Evolutionary conservation across 352 stramenopile species (phyloP).

Genomic region (Phytophthora sp.): DNA sequence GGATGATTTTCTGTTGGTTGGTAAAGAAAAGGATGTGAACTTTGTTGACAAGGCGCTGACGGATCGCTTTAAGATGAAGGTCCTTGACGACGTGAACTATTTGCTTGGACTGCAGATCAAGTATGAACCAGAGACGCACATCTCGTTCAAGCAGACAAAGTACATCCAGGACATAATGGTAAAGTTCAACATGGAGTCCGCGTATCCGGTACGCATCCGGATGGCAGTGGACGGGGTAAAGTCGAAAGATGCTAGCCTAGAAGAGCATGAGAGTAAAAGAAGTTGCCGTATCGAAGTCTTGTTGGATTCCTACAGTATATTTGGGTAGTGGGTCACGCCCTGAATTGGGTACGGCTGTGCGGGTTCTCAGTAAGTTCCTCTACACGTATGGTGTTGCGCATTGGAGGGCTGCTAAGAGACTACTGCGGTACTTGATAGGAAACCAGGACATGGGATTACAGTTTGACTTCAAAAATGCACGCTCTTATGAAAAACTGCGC

Average conservation of each 20-base stretch:
- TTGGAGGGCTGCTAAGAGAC: slow-evolving; percentile 12
- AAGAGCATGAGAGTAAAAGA: slow-evolving; percentile 5
- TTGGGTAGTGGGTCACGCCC: slow-evolving; percentile 12
- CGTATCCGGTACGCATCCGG: slow-evolving; percentile 10
- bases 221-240: slow-evolving; percentile 12
- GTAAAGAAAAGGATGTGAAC: too few relatives aligned
- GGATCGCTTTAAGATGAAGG: too few relatives aligned
- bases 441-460: slow-evolving; percentile 6
- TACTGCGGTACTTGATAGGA: slow-evolving; percentile 13
- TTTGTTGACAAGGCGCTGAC: too few relatives aligned
- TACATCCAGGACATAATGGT: slow-evolving; percentile 21
- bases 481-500: slow-evolving; percentile 3
- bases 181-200: slow-evolving; percentile 7
- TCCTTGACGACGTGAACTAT: too few relatives aligned
- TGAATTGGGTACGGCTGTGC: slow-evolving; percentile 2
- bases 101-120: too few relatives aligned
- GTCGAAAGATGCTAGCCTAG: not conserved
- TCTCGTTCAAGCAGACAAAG: slow-evolving; percentile 17
- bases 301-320: too few relatives aligned
- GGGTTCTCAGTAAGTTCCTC: slow-evolving; percentile 15
- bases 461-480: slow-evolving; percentile 4
- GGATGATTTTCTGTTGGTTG: slow-evolving; percentile 12
- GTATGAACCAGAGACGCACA: not conserved
- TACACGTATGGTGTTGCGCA: slow-evolving; percentile 4
- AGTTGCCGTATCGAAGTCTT: slow-evolving; percentile 8